These are phyloP conservation scores for Saccharomyces uvarum DNA, from an alignment of 1,139 yeast genomes.

Conservation along the genomic window DNA sequence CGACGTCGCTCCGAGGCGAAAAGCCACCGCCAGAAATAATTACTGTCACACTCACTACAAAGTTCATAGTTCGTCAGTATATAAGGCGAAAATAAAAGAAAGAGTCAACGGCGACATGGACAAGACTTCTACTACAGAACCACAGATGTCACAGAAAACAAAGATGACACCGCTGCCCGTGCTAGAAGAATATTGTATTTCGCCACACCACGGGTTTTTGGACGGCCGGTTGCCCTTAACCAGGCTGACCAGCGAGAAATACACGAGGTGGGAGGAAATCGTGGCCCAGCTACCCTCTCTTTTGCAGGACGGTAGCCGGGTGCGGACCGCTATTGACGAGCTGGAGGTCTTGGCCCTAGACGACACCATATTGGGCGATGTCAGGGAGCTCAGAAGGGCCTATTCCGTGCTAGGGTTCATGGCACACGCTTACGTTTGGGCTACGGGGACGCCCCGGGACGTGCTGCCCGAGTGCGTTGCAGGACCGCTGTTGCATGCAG, in stretches of 20 bases:
- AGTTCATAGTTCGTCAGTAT: neutral
- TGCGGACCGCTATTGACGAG: neutral
- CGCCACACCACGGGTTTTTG: neutral
- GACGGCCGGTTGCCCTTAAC: neutral
- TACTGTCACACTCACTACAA: neutral
- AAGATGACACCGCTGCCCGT: neutral
- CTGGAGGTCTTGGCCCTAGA: neutral
- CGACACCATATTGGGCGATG: slow-evolving; percentile 23
- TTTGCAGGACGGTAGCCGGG: neutral
- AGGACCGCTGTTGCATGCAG: slow-evolving; percentile 54
- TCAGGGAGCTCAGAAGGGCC: slow-evolving; percentile 64
- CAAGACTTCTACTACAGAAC: neutral
- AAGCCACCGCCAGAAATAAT: neutral
- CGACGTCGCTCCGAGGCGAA: slow-evolving; percentile 1
- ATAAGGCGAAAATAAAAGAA: slow-evolving; percentile 1
- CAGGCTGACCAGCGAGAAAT: neutral
- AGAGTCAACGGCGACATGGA: neutral
- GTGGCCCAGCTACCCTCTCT: neutral
- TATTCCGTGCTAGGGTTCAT: slow-evolving; percentile 70
- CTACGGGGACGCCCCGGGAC: slow-evolving; percentile 58
- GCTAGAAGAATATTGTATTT: neutral
- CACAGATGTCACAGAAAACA: neutral
- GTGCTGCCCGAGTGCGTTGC: slow-evolving; percentile 62
- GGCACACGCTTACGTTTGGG: slow-evolving; percentile 89
- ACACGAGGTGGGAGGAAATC: neutral